phyloP scores from a whole-genome alignment of 2,329 filamentous ascomycete genomes.

The Ceratocystis harringtonii region DNA sequence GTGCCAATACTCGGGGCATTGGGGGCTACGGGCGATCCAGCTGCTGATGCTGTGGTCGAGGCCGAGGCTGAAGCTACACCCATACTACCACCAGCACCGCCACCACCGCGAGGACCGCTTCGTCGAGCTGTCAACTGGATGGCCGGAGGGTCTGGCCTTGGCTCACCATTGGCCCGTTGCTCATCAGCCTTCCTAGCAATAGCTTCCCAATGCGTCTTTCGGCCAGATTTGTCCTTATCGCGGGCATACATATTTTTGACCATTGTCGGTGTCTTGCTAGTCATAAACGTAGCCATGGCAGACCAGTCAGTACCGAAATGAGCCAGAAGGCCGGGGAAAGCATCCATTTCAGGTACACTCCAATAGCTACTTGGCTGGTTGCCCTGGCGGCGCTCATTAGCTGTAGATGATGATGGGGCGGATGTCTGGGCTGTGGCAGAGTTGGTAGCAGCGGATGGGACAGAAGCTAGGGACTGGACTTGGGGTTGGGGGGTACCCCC shows the following conservation, averaged over 20 bases:
- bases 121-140: slow-evolving; percentile 37
- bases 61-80: slow-evolving; percentile 18
- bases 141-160: slow-evolving; percentile 43
- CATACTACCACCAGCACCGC: slow-evolving; percentile 28
- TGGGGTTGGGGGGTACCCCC: slow-evolving; percentile 1
- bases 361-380: slow-evolving; percentile 65
- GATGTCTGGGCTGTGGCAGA: slow-evolving; percentile 25
- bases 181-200: slow-evolving; percentile 46
- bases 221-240: slow-evolving; percentile 43
- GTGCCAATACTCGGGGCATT: slow-evolving; percentile 8
- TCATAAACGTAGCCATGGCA: slow-evolving; percentile 63
- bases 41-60: slow-evolving; percentile 6
- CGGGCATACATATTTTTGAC: slow-evolving; percentile 56
- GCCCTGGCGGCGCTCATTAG: slow-evolving; percentile 35
- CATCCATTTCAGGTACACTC: slow-evolving; percentile 67
- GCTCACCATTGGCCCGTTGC: slow-evolving; percentile 41
- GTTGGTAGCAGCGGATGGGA: slow-evolving; percentile 23
- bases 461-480: slow-evolving; percentile 15
- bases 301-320: slow-evolving; percentile 69
- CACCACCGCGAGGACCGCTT: slow-evolving; percentile 28
- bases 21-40: slow-evolving; percentile 7
- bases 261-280: slow-evolving; percentile 77
- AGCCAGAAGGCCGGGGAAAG: slow-evolving; percentile 56
- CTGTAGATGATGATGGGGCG: slow-evolving; percentile 32
- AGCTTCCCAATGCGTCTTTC: slow-evolving; percentile 38